A percentile compares a stretch with the other conserved stretches of the same genome.
Evolutionary conservation across 345 rosid genomes (phyloP).

Genomic region (Erysimum cheiranthoides): DNA sequence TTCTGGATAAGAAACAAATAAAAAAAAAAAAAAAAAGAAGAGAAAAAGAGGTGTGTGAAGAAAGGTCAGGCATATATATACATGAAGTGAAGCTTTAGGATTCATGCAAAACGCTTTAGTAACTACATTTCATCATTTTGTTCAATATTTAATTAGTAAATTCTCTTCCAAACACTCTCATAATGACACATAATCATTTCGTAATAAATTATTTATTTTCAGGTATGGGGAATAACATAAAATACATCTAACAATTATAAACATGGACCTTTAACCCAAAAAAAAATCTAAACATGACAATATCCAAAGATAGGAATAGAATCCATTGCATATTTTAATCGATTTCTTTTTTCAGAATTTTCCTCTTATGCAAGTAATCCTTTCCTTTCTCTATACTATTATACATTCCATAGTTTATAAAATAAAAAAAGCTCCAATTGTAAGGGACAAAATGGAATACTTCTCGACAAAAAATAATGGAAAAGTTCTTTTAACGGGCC

Average conservation of each 20-base stretch:
- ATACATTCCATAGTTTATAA: neutral
- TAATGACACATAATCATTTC: neutral
- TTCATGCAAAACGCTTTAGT: slow-evolving; percentile 10
- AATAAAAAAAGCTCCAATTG: neutral
- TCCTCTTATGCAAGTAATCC: slow-evolving; percentile 32
- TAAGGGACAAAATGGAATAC: slow-evolving; percentile 3
- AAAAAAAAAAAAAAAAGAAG: neutral
- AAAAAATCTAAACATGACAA: neutral
- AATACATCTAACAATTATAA: neutral
- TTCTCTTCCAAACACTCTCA: neutral
- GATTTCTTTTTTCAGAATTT: slow-evolving; percentile 8
- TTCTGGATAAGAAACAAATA: neutral
- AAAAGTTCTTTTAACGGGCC: neutral
- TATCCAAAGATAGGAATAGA: neutral
- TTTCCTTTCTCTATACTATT: slow-evolving; percentile 18
- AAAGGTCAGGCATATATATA: neutral
- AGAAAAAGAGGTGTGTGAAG: neutral
- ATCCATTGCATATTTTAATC: neutral
- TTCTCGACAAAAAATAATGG: neutral
- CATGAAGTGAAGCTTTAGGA: neutral
- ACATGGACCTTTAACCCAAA: too few species aligned
- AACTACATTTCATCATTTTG: neutral
- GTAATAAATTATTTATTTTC: neutral
- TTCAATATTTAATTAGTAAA: neutral
- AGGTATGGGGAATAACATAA: neutral